Evolutionary conservation across 179 eudicot genomes (phyloP), one percentile per base, ranked within the genome.

Genomic region (Pouteria campechiana): DNA sequence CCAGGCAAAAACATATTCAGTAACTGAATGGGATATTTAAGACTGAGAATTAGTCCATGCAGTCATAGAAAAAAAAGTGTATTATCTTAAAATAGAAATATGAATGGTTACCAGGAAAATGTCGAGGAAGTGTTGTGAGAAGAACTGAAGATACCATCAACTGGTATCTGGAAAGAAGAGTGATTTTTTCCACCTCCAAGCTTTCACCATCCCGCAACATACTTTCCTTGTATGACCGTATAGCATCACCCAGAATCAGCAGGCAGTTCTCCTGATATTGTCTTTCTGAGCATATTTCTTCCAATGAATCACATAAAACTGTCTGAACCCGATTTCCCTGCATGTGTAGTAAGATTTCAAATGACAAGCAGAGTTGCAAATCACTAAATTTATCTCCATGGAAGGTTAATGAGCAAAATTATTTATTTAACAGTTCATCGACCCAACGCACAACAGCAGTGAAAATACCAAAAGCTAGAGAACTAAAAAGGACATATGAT

Each of bases 101-200:
- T 36, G 15, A 47, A 52, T 29, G 44, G 49, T 22, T 75, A 86
- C 98, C 95, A 50, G 98, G 84, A 73, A 86, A 90, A 54, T 77
- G 78, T 41, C 68, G 75, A 54, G 94, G 98, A 68, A 86, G 88
- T 42, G 83, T 69, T 24, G 88, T 68, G 82, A 73, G 72, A 50
- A 90, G 92, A 59, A 79, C 75, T 22, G 98, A 86, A 50, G 94
- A 72, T 64, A 79, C 83, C 47, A 74, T 60, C 58, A 77, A 57
- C 23, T 83, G 92, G 69, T 86, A 82, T 51, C 75, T 82, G 29
- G 88, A 68, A 45, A 72, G 59, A 46, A 75, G 76, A 62, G 64
- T 55, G 25, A 29, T 35, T 34, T 63, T 65, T 39, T 75, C 79
- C 7, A 44, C 21, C 53, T 70, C 79, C 20, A 55, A 45, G 31